Conservation (phyloP, 2,329 filamentous ascomycete genomes). For the Talaromyces sp. region DNA sequence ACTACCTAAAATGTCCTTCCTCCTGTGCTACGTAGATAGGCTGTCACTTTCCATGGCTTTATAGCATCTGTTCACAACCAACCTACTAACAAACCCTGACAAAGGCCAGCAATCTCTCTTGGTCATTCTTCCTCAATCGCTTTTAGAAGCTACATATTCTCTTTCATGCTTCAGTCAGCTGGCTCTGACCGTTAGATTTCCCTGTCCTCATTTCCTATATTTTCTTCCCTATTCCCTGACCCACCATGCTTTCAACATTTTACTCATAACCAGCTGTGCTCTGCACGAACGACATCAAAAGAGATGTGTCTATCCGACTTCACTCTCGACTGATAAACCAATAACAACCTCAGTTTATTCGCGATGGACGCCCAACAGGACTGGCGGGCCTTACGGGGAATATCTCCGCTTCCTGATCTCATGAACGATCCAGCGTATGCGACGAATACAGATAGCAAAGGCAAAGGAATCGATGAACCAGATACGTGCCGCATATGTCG, state of each 20-base stretch:
- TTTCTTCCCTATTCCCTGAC: neutral
- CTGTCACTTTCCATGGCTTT: conserved; percentile 4
- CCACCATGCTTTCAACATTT: conserved; percentile 1
- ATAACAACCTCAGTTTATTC: neutral
- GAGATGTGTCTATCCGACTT: neutral
- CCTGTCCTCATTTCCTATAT: neutral
- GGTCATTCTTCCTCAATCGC: neutral
- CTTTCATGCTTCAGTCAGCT: neutral
- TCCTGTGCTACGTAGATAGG: neutral
- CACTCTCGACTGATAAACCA: neutral
- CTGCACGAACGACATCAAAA: conserved; percentile 12
- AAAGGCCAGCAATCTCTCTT: neutral
- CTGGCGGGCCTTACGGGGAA: conserved; percentile 20
- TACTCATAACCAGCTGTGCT: conserved; percentile 11
- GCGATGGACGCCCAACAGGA: conserved; percentile 27
- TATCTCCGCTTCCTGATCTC: conserved; percentile 41
- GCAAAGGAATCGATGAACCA: conserved; percentile 47
- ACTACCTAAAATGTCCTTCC: neutral
- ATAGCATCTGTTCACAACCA: too few species aligned
- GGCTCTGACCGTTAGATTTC: neutral
- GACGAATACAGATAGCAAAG: conserved; percentile 35
- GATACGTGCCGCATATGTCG: conserved; percentile 98
- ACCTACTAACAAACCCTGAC: neutral
- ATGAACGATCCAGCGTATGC: conserved; percentile 55
- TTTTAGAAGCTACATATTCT: too few species aligned